A percentile compares a stretch with the other conserved stretches of the same genome.
These are phyloP conservation scores for Boechera retrofracta DNA, from an alignment of 345 rosid genomes.

Conservation along the genomic window DNA sequence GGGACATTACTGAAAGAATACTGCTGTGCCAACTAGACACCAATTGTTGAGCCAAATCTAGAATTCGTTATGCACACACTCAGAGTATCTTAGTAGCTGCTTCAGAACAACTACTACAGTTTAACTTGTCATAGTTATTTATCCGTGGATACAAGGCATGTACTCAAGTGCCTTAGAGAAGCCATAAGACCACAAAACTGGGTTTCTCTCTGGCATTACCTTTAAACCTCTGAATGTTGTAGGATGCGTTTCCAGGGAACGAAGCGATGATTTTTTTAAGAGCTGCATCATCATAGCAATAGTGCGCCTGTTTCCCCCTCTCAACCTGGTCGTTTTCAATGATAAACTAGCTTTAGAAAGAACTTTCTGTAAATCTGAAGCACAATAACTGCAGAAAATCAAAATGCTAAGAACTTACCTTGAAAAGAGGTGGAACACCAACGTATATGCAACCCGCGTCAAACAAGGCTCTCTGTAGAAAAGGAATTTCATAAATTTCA, in stretches of 20 bases:
- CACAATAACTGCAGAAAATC: constrained; percentile 34
- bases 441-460: constrained; percentile 94
- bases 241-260: constrained; percentile 87
- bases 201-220: constrained; percentile 50
- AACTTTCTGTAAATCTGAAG: constrained; percentile 49
- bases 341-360: constrained; percentile 18
- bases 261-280: constrained; percentile 60
- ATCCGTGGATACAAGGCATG: constrained; percentile 4
- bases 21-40: background rate
- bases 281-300: constrained; percentile 80
- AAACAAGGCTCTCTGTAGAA: constrained; percentile 78
- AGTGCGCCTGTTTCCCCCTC: constrained; percentile 80
- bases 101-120: background rate
- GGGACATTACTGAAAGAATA: background rate
- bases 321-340: constrained; percentile 66
- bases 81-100: background rate
- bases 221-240: constrained; percentile 94
- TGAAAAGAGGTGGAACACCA: constrained; percentile 97
- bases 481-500: constrained; percentile 16
- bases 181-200: constrained; percentile 7
- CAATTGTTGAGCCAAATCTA: background rate
- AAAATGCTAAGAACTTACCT: constrained; percentile 55
- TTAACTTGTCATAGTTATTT: constrained; percentile 17
- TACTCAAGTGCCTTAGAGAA: background rate
- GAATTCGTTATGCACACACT: background rate